These are phyloP conservation scores for Sclerotinia trifoliorum DNA, from an alignment of 2,329 filamentous ascomycete genomes.

Conservation along the genomic window DNA sequence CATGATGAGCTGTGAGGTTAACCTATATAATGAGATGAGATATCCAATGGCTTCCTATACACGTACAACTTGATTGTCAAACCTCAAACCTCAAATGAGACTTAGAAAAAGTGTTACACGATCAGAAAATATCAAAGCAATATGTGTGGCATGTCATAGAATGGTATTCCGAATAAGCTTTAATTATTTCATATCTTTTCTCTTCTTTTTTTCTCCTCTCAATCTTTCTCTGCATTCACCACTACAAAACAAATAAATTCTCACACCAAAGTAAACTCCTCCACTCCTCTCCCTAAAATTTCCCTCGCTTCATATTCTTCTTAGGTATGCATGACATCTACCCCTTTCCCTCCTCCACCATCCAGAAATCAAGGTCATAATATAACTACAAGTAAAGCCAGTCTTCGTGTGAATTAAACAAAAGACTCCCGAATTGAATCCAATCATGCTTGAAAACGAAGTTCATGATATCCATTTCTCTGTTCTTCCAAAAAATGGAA, in stretches of 20 bases:
- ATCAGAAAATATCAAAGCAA: not conserved
- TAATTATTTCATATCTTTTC: not conserved
- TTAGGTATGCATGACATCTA: not conserved
- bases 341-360: not conserved
- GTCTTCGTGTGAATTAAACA: not conserved
- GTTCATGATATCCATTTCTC: not conserved
- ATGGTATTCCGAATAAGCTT: not conserved
- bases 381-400: conserved; percentile 10
- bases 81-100: no score
- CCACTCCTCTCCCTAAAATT: not conserved
- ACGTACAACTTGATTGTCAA: no score
- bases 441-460: not conserved
- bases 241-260: not conserved
- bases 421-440: not conserved
- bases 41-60: no score
- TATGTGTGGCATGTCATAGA: not conserved
- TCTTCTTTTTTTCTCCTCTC: not conserved
- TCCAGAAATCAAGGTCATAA: not conserved
- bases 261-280: conserved; percentile 7
- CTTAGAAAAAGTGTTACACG: no score
- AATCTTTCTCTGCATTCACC: not conserved
- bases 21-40: no score
- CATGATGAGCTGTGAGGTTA: no score
- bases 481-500: not conserved
- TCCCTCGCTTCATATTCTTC: not conserved